Evolutionary conservation across 495 filamentous ascomycete species (phyloP).

Genomic region (Hypoxylon crocopeplum): DNA sequence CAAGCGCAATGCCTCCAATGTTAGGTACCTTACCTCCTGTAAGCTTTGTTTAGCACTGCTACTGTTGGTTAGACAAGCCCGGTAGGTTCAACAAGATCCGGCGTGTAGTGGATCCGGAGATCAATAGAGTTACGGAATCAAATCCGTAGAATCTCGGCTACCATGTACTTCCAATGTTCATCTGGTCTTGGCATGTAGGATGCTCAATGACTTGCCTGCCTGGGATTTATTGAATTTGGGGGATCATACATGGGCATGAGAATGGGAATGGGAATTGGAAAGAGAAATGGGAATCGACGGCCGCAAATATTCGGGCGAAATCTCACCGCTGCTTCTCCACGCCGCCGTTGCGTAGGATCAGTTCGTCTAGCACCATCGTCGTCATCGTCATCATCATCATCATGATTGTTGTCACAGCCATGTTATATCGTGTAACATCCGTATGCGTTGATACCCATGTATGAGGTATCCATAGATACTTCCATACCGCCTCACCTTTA

Average conservation of each 20-base stretch:
- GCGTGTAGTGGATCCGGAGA: neutral
- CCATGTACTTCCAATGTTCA: neutral
- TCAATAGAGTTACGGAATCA: neutral
- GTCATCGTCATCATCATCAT: neutral
- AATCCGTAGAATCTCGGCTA: neutral
- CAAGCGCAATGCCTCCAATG: neutral
- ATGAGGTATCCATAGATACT: too few relatives aligned
- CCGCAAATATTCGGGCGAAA: too few relatives aligned
- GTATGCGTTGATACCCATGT: neutral
- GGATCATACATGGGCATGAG: too few relatives aligned
- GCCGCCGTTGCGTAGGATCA: conserved; percentile 10
- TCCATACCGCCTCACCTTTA: too few relatives aligned
- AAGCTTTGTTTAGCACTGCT: too few relatives aligned
- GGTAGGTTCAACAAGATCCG: too few relatives aligned
- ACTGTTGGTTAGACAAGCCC: too few relatives aligned
- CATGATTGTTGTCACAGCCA: neutral
- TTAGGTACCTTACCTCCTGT: neutral
- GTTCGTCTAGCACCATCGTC: neutral
- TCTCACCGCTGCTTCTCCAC: conserved; percentile 31
- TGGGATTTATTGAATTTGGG: too few relatives aligned
- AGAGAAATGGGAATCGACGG: too few relatives aligned
- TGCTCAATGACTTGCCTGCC: too few relatives aligned
- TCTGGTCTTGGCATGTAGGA: too few relatives aligned
- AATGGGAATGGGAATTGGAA: too few relatives aligned
- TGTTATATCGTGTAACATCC: neutral